Evolutionary conservation across 2,329 filamentous ascomycete genomes (phyloP), one percentile per base, ranked within the genome.

Genomic region (Epichloe baconii): DNA sequence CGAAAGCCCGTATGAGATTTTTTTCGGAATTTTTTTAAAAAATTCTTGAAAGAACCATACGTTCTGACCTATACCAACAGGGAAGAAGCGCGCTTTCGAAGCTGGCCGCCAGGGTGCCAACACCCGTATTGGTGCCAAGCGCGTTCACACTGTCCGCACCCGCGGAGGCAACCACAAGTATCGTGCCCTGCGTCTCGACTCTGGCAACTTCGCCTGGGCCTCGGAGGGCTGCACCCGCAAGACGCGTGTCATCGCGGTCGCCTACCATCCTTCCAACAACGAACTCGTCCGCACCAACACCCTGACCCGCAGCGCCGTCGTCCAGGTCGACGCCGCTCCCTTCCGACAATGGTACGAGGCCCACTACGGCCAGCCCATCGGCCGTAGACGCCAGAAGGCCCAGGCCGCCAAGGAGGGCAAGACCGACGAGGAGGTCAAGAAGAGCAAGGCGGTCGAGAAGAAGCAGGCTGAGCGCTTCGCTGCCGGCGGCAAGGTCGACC

Each of bases 271-370:
- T 58, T 96, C 91, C 73, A 98, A 98, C 90, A 98, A 98, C 88
- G 93, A 98, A 80, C 83, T 98, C 66, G 90, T 98, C 80, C 93
- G 93, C 71, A 98, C 93, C 76, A 98, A 98, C 86, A 97, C 93
- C 79, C 83, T 98, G 73, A 98, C 93, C 82, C 94, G 90, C 79
- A 88, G 88, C 70, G 93, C 93, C 77, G 88, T 98, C 69, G 88
- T 98, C 73, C 93, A 98, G 82, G 79, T 98, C 76, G 93, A 98
- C 75, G 93, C 94, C 66, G 88, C 93, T 59, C 93, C 93, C 64
- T 98, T 98, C 88, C 83, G 93, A 73, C 91, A 97, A 79, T 98
- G 93, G 93, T 98, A 95, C 78, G 93, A 98, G 84, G 88, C 93
- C 64, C 93, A 98, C 86, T 98, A 98, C 82, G 93, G 93, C 71